A percentile compares a stretch with the other conserved stretches of the same genome.
Evolutionary conservation across 1,284 basidiomycete species (phyloP).

Genomic region (Dichomitus squalens): DNA sequence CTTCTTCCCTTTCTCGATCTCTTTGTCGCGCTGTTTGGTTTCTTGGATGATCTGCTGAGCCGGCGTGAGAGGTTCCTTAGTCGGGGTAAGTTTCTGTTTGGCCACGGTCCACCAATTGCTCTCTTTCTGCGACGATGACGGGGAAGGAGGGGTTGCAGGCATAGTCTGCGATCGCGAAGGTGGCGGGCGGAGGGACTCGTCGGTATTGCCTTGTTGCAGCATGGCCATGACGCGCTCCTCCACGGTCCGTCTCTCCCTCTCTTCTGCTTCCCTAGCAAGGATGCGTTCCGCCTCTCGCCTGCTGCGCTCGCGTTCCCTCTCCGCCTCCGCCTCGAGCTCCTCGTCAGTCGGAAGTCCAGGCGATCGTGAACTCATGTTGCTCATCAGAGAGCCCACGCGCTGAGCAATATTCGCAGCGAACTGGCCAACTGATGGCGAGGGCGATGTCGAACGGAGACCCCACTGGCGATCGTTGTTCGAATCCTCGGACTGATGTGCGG

Average conservation of each 20-base stretch:
- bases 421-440: slow-evolving; percentile 66
- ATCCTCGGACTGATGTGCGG: slow-evolving; percentile 47
- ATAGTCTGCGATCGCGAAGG: slow-evolving; percentile 56
- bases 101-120: slow-evolving; percentile 67
- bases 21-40: slow-evolving; percentile 64
- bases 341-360: slow-evolving; percentile 64
- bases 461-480: slow-evolving; percentile 43
- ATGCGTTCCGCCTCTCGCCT: slow-evolving; percentile 76
- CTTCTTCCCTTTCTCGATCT: slow-evolving; percentile 48
- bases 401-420: slow-evolving; percentile 73
- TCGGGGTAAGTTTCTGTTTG: slow-evolving; percentile 74
- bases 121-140: slow-evolving; percentile 64
- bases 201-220: slow-evolving; percentile 46
- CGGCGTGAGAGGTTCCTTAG: slow-evolving; percentile 75
- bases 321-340: slow-evolving; percentile 77
- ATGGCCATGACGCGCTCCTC: slow-evolving; percentile 77
- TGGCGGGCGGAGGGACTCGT: slow-evolving; percentile 45
- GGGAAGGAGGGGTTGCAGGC: slow-evolving; percentile 54
- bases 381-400: slow-evolving; percentile 65
- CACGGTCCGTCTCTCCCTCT: slow-evolving; percentile 50
- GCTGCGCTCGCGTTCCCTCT: slow-evolving; percentile 70
- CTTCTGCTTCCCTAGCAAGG: slow-evolving; percentile 66
- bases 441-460: slow-evolving; percentile 55
- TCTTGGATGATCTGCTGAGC: slow-evolving; percentile 79
- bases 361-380: slow-evolving; percentile 47